Evolutionary conservation across 2,329 filamentous ascomycete genomes (phyloP), one percentile per base, ranked within the genome.

Genomic region (Paecilomyces formosus): DNA sequence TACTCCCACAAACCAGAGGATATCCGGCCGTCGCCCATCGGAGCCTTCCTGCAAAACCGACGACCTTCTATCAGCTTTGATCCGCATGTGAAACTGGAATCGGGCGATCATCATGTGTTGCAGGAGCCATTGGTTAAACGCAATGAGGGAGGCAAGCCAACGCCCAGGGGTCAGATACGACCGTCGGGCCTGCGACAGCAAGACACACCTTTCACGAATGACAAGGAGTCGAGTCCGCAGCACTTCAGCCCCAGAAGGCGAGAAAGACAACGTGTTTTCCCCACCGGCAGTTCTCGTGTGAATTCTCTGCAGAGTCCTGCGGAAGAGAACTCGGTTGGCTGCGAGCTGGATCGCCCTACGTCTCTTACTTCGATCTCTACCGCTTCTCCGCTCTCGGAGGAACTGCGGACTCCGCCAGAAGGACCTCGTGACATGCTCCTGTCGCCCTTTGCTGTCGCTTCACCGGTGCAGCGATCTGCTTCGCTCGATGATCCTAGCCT

Each of bases 321-420:
- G 28, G 63, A 68, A 54, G 66, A 65, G 18, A 57, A 65, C 33
- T 62, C 61, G 6, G 30, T 62, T n/a, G 64, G 60, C 52, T 57
- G 65, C 24, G 72, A 73, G 13, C 55, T 72, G 21, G 73, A 74
- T 24, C 72, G 67, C 28, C 73, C 73, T 15, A 75, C 73, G 0
- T 79, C 76, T 13, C 68, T 79, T 54, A 78, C 76, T 12, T 78
- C 76, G 4, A 65, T 74, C 1, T 78, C 76, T 2, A 78, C 76
- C 11, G 73, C 69, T 31, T 79, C 76, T 15, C 72, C 76, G 9
- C 53, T 71, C 18, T 69, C 63, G 2, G 74, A 77, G 15, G 76
- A 78, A 60, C 57, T 74, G 31, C 72, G 70, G 53, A 78, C 76
- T 1, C 76, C 76, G 18, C 73, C 74, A 15, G 74, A 75, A 56